Evolutionary conservation across 2,329 filamentous ascomycete genomes (phyloP).

Genomic region (Thelonectria rubi): DNA sequence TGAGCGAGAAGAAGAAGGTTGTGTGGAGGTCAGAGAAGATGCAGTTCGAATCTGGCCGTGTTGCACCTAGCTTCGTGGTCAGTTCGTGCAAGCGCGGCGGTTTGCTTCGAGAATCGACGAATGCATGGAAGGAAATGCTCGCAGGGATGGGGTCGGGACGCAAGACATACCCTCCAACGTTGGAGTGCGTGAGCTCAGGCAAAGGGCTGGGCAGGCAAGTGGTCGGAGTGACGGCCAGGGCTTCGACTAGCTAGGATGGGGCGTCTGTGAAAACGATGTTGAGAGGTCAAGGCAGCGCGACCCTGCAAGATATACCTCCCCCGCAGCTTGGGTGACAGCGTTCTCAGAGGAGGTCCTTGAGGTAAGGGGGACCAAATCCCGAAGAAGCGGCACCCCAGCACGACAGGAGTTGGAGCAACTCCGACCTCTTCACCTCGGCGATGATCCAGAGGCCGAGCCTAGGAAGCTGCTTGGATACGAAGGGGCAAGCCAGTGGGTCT

Average conservation of each 20-base stretch:
- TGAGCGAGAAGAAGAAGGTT: slow-evolving; percentile 27
- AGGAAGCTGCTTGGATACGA: neutral
- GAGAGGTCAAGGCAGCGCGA: slow-evolving; percentile 37
- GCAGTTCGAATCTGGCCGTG: slow-evolving; percentile 21
- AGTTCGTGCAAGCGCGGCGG: slow-evolving; percentile 30
- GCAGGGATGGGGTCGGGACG: slow-evolving; percentile 33
- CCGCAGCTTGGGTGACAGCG: slow-evolving; percentile 26
- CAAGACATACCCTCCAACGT: slow-evolving; percentile 34
- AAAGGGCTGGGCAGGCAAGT: slow-evolving; percentile 32
- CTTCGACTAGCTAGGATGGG: slow-evolving; percentile 38
- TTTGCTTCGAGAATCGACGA: slow-evolving; percentile 30
- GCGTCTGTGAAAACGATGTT: slow-evolving; percentile 34
- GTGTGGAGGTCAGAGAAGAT: slow-evolving; percentile 27
- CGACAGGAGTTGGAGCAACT: slow-evolving; percentile 26
- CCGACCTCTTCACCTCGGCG: slow-evolving; percentile 19
- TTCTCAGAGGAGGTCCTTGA: slow-evolving; percentile 31
- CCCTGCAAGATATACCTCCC: slow-evolving; percentile 41
- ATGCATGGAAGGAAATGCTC: slow-evolving; percentile 23
- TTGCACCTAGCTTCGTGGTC: slow-evolving; percentile 33
- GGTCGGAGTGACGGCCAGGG: slow-evolving; percentile 37
- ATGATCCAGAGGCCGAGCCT: slow-evolving; percentile 18
- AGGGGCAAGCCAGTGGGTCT: slow-evolving; percentile 12
- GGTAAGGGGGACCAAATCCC: slow-evolving; percentile 30
- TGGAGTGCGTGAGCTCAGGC: slow-evolving; percentile 28
- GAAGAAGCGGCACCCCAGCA: slow-evolving; percentile 31